phyloP scores from a whole-genome alignment of 2,329 filamentous ascomycete species.

The Dactylonectria estremocensis region DNA sequence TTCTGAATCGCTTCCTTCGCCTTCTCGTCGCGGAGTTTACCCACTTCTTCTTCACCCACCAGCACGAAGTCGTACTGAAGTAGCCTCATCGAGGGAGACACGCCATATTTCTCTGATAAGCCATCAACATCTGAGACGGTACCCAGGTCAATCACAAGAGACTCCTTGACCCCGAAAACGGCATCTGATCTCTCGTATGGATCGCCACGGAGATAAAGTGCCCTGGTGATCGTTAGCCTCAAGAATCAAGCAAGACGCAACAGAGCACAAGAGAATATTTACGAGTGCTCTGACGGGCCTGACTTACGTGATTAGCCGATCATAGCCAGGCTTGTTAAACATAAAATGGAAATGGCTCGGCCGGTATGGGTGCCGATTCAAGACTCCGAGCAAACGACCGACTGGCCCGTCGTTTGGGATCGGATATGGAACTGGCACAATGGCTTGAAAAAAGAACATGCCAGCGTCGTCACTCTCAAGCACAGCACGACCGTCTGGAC shows the following conservation, averaged over 20 bases:
- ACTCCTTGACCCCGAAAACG: constrained; percentile 90
- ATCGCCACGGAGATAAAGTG: constrained; percentile 83
- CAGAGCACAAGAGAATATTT: too few relatives aligned
- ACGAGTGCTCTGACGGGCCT: too few relatives aligned
- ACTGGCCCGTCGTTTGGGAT: constrained; percentile 90
- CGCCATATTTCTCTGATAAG: constrained; percentile 23
- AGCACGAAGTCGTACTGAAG: constrained; percentile 33
- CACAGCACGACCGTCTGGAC: constrained; percentile 50
- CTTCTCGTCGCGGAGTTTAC: constrained; percentile 27
- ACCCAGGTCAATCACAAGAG: constrained; percentile 77
- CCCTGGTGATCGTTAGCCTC: constrained; percentile 62
- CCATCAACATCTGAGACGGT: constrained; percentile 25
- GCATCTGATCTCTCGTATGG: constrained; percentile 88
- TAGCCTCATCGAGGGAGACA: constrained; percentile 11
- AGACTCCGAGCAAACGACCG: constrained; percentile 75
- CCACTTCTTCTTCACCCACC: constrained; percentile 26
- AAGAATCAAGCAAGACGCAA: background rate
- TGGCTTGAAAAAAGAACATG: constrained; percentile 83
- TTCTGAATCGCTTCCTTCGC: constrained; percentile 32
- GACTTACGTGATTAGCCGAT: constrained; percentile 32
- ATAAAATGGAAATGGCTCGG: constrained; percentile 91
- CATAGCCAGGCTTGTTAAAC: constrained; percentile 70
- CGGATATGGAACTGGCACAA: constrained; percentile 87
- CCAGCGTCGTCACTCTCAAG: constrained; percentile 49
- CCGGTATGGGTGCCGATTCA: constrained; percentile 81